A percentile compares a stretch with the other conserved stretches of the same genome.
These are phyloP conservation scores for Powellomyces hirtus DNA, from an alignment of 192 early-diverging fungal species.

Conservation along the genomic window DNA sequence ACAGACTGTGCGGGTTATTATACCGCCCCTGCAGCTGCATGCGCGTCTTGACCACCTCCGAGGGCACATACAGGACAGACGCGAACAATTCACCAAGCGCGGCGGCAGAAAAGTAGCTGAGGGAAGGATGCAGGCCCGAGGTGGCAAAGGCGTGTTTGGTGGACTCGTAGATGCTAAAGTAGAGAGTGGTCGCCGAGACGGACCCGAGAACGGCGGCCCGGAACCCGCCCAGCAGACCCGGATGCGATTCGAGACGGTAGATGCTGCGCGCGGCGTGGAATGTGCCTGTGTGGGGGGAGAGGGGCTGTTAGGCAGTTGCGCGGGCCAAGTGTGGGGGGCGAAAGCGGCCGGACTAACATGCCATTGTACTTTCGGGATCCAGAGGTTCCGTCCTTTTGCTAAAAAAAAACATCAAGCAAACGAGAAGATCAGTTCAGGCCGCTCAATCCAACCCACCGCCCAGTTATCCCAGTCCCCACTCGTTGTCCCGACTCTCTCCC, in stretches of 20 bases:
- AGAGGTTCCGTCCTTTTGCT: constrained; percentile 18
- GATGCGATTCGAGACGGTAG: constrained; percentile 31
- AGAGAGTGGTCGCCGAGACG: constrained; percentile 24
- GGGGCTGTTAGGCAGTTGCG: too few species aligned
- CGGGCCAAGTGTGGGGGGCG: not conserved
- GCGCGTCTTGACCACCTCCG: constrained; percentile 78
- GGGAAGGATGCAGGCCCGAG: not conserved
- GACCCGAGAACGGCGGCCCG: constrained; percentile 35
- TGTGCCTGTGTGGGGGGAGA: too few species aligned
- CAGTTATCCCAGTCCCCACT: not conserved
- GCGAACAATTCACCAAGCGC: constrained; percentile 33
- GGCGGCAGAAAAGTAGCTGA: constrained; percentile 33
- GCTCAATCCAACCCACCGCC: too few species aligned
- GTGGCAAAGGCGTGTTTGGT: constrained; percentile 29
- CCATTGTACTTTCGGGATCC: constrained; percentile 11
- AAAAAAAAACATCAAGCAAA: not conserved
- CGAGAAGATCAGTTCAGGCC: not conserved
- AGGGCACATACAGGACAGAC: constrained; percentile 35
- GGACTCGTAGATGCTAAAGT: constrained; percentile 44
- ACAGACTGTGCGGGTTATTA: constrained; percentile 72
- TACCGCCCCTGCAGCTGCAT: constrained; percentile 85
- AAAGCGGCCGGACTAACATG: too few species aligned
- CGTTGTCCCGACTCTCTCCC: not conserved
- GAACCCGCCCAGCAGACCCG: constrained; percentile 37
- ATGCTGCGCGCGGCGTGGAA: constrained; percentile 23